phyloP scores from a whole-genome alignment of 1,139 yeast genomes.

The Suhomyces maxii region DNA sequence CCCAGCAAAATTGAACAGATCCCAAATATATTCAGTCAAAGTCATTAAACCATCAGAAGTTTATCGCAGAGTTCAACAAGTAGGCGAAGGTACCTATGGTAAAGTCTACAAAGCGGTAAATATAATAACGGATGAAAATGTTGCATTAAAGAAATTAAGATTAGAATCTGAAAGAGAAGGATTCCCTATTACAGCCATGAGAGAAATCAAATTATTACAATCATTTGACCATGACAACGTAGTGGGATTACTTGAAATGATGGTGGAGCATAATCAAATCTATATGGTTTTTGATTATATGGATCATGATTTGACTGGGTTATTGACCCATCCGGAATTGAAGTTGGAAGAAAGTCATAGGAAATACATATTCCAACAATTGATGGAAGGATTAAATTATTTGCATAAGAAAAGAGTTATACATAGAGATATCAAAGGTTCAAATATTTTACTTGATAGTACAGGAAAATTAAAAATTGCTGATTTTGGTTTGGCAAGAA shows the following conservation, averaged over 20 bases:
- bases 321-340: slow-evolving; percentile 75
- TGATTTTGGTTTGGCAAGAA: slow-evolving; percentile 91
- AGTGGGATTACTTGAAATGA: slow-evolving; percentile 81
- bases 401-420: slow-evolving; percentile 77
- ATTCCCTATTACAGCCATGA: slow-evolving; percentile 90
- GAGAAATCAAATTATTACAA: slow-evolving; percentile 87
- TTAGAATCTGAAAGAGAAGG: slow-evolving; percentile 91
- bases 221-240: slow-evolving; percentile 82
- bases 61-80: slow-evolving; percentile 45
- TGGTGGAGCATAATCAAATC: slow-evolving; percentile 78
- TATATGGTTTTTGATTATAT: slow-evolving; percentile 92
- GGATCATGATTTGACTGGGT: slow-evolving; percentile 91
- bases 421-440: slow-evolving; percentile 94
- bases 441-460: slow-evolving; percentile 76
- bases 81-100: slow-evolving; percentile 54
- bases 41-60: slow-evolving; percentile 28
- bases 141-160: slow-evolving; percentile 81
- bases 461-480: slow-evolving; percentile 80
- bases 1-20: slow-evolving; percentile 7
- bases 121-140: slow-evolving; percentile 62
- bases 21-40: slow-evolving; percentile 39
- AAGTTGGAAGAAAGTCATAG: slow-evolving; percentile 63
- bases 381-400: slow-evolving; percentile 78
- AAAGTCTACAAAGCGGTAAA: slow-evolving; percentile 61
- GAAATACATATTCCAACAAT: slow-evolving; percentile 74